A percentile compares a stretch with the other conserved stretches of the same genome.
Evolutionary conservation across 495 filamentous ascomycete genomes (phyloP).

Genomic region (Annulohypoxylon bovei): DNA sequence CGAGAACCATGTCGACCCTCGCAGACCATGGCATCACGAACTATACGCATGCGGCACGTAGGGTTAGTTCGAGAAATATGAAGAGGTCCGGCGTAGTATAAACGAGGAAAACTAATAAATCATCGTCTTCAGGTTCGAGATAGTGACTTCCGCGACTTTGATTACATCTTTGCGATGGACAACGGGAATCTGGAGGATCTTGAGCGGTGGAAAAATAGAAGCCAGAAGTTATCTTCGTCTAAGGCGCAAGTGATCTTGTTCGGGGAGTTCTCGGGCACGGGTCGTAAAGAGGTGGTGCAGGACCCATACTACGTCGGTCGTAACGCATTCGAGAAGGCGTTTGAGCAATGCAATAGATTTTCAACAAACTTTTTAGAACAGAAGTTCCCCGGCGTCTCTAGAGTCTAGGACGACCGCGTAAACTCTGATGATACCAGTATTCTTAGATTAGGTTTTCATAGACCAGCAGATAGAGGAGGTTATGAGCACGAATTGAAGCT

Average conservation of each 20-base stretch:
- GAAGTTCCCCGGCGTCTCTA: conserved; percentile 55
- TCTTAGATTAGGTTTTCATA: conserved; percentile 4
- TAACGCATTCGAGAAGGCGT: conserved; percentile 86
- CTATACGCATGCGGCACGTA: conserved; percentile 81
- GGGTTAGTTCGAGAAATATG: conserved; percentile 57
- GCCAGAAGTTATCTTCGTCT: conserved; percentile 52
- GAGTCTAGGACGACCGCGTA: conserved; percentile 25
- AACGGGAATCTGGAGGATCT: conserved; percentile 81
- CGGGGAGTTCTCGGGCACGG: conserved; percentile 79
- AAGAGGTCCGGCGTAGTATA: not conserved
- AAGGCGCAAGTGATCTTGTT: conserved; percentile 78
- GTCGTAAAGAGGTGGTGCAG: conserved; percentile 74
- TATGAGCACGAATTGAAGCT: not conserved
- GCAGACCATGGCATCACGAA: conserved; percentile 74
- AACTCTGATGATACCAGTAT: conserved; percentile 25
- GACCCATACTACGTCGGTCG: conserved; percentile 93
- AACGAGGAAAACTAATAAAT: conserved; percentile 4
- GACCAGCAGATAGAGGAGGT: conserved; percentile 20
- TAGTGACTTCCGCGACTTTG: conserved; percentile 81
- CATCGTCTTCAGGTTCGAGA: conserved; percentile 41
- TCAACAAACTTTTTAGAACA: conserved; percentile 75
- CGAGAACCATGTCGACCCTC: conserved; percentile 85
- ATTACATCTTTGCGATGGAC: conserved; percentile 97
- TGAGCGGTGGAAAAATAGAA: conserved; percentile 63
- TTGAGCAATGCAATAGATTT: conserved; percentile 83